Conservation (phyloP, 208 protist genomes). For the Leishmania tropica region DNA sequence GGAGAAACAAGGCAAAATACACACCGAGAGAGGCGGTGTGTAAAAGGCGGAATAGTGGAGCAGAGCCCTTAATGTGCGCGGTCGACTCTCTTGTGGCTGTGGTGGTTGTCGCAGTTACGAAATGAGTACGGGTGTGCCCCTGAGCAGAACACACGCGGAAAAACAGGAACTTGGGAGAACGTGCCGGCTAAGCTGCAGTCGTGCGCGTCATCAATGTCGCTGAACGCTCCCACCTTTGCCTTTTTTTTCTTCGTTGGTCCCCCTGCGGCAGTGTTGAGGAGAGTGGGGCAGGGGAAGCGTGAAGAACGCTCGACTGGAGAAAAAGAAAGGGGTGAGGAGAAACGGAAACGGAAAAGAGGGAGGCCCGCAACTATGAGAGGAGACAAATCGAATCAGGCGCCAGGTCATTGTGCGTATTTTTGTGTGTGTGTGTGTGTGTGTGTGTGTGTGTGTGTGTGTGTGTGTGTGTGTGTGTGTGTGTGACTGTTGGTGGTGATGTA, state of each 20-base stretch:
- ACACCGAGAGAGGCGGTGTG: neutral
- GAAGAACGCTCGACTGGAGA: neutral
- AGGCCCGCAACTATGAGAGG: neutral
- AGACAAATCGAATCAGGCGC: neutral
- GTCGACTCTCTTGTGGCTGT: neutral
- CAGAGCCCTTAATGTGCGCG: too few species aligned
- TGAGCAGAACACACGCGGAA: neutral
- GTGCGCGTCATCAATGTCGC: neutral
- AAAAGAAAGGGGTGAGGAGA: neutral
- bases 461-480: neutral
- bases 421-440: neutral
- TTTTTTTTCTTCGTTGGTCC: neutral
- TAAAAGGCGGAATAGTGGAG: neutral
- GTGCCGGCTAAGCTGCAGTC: neutral
- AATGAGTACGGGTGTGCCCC: neutral
- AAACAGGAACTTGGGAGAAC: neutral
- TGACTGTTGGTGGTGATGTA: neutral
- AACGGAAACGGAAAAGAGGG: neutral
- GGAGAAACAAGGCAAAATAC: neutral
- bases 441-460: neutral
- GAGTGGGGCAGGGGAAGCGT: neutral
- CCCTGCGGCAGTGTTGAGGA: neutral
- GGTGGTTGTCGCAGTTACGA: too few species aligned
- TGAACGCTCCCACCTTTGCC: neutral
- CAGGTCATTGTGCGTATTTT: neutral